Base-by-base conservation (phyloP, 1,139 yeast species). In the Geotrichum carabidarum region DNA sequence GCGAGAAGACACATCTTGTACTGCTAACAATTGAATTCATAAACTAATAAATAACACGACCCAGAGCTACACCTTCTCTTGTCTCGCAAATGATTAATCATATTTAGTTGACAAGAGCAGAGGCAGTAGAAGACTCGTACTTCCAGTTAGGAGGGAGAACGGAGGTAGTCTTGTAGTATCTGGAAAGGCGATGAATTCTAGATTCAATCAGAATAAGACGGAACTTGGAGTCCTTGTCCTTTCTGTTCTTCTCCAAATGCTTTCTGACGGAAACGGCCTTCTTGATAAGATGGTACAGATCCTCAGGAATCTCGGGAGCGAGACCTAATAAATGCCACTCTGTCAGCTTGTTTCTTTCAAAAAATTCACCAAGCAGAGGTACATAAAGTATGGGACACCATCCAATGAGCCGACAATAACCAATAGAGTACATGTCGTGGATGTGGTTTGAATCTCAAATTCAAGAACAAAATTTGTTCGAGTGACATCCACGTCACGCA, bases 291-390 rank as follows among this genome's bases (percentile, higher is more conserved):
- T 80, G 91, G 94, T 93, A 93, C 75, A 93, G 87, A 78, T 93
- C 99, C 84, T 93, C 99, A 80, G 99, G 99, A 74, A 93, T 86
- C 81, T 93, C 99, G 78, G 99, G 98, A 74, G 98, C 99, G 76
- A 94, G 85, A 62, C 76, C 75, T 71, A 60, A 51, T 17, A 45
- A 57, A 54, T 57, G 70, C 69, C 71, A 60, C 73, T 70, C 72
- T 67, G 72, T 70, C 73, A 68, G 71, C 68, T 57, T 51, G 52
- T 50, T 56, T 50, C 53, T 53, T 58, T 55, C 48, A 50, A 43
- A 40, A 44, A 56, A 58, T 56, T 56, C 59, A 69, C 72, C 73
- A 66, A 67, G 46, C 74, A 70, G 72, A 71, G 73, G 74, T 70
- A 67, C 69, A 61, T 48, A 40, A 9, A 45, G 54, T 51, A 51